phyloP scores from a whole-genome alignment of 495 filamentous ascomycete species.

The Hypoxylon rickii region DNA sequence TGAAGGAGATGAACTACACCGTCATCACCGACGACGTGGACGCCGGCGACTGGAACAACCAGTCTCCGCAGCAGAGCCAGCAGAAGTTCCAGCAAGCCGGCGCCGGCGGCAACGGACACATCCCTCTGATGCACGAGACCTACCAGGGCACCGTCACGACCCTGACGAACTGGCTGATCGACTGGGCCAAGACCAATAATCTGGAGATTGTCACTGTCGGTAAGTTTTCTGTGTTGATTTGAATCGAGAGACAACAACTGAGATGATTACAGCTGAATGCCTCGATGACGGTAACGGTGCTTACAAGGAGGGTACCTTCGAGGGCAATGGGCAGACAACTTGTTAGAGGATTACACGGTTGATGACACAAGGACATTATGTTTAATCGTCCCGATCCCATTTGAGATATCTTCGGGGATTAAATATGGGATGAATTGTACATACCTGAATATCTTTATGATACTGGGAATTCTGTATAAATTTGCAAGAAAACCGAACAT shows the following conservation, averaged over 20 bases:
- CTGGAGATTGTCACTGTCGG: constrained; percentile 58
- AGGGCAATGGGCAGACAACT: constrained; percentile 25
- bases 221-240: constrained; percentile 1
- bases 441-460: too few relatives aligned
- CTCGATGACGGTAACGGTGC: constrained; percentile 51
- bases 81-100: constrained; percentile 51
- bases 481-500: too few relatives aligned
- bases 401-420: too few relatives aligned
- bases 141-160: constrained; percentile 52
- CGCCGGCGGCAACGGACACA: constrained; percentile 53
- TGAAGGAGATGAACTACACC: constrained; percentile 55
- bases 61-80: constrained; percentile 49
- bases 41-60: constrained; percentile 58
- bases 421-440: neutral
- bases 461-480: too few relatives aligned
- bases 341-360: constrained; percentile 30
- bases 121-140: constrained; percentile 61
- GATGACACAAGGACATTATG: too few relatives aligned
- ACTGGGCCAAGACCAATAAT: constrained; percentile 57
- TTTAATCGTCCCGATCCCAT: too few relatives aligned
- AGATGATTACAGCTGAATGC: constrained; percentile 48
- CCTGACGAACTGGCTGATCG: constrained; percentile 56
- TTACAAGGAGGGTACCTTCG: constrained; percentile 50
- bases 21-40: constrained; percentile 62
- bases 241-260: neutral